These are phyloP conservation scores for Posidonia oceanica DNA, from an alignment of 116 monocot species.

Conservation along the genomic window DNA sequence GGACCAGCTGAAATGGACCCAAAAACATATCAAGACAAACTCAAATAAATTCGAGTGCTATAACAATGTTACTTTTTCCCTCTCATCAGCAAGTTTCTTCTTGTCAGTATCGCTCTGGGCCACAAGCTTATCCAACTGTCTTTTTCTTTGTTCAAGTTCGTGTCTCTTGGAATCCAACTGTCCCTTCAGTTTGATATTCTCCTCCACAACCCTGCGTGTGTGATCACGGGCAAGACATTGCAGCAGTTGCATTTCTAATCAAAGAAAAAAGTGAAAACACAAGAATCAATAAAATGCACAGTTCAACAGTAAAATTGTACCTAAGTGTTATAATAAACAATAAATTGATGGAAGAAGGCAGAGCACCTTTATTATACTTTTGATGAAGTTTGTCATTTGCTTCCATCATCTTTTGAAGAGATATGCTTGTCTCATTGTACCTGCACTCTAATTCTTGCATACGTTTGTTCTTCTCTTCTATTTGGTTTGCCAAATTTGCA, in stretches of 20 bases:
- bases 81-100: slow-evolving; percentile 54
- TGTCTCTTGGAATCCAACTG: slow-evolving; percentile 56
- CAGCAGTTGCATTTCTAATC: slow-evolving; percentile 64
- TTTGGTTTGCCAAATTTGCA: slow-evolving; percentile 47
- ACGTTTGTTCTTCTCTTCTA: slow-evolving; percentile 51
- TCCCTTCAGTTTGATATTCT: slow-evolving; percentile 53
- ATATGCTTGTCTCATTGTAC: slow-evolving; percentile 47
- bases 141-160: slow-evolving; percentile 49
- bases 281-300: neutral
- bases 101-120: slow-evolving; percentile 53
- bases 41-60: neutral
- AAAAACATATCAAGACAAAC: no score
- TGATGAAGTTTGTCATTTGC: slow-evolving; percentile 23
- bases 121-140: slow-evolving; percentile 47
- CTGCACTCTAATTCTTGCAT: slow-evolving; percentile 49
- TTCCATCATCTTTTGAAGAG: slow-evolving; percentile 37
- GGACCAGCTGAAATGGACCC: no score
- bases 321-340: no score
- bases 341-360: neutral
- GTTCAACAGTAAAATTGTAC: no score
- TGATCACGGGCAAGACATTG: slow-evolving; percentile 52
- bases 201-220: slow-evolving; percentile 53
- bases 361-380: slow-evolving; percentile 33
- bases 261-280: neutral
- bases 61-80: slow-evolving; percentile 39